Conservation (phyloP, 202 grass and related monocot species). For the Schoenoplectus triqueter region DNA sequence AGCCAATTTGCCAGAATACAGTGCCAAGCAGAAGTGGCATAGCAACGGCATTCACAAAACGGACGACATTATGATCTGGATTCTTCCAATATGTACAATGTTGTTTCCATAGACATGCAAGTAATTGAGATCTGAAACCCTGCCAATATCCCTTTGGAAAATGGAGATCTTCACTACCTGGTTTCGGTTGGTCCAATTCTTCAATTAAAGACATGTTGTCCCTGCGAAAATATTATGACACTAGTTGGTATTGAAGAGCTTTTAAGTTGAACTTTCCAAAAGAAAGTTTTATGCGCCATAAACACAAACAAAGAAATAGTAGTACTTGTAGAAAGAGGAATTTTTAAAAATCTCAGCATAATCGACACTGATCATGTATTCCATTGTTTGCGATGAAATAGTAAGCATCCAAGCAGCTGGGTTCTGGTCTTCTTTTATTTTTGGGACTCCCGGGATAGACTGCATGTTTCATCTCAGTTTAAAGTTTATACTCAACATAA, state of each 20-base stretch:
- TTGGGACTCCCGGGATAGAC: constrained; percentile 83
- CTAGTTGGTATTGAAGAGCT: neutral
- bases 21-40: constrained; percentile 73
- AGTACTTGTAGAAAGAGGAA: constrained; percentile 74
- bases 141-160: constrained; percentile 69
- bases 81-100: constrained; percentile 93
- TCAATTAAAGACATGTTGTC: constrained; percentile 64
- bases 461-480: constrained; percentile 42
- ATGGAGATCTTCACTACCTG: constrained; percentile 57
- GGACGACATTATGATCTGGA: constrained; percentile 78
- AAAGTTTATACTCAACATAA: constrained; percentile 15
- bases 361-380: constrained; percentile 67
- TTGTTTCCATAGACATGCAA: constrained; percentile 86
- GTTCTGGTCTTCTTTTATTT: constrained; percentile 73
- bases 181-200: constrained; percentile 52
- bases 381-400: constrained; percentile 72
- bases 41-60: constrained; percentile 71
- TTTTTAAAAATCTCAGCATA: constrained; percentile 70
- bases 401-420: constrained; percentile 91
- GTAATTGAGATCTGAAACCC: constrained; percentile 53
- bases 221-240: constrained; percentile 42
- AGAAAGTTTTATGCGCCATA: neutral
- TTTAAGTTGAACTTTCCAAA: neutral
- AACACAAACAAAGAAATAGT: constrained; percentile 1
- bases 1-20: constrained; percentile 84